These are phyloP conservation scores for Sporothrix dimorphospora DNA, from an alignment of 2,329 filamentous ascomycete species.

Conservation along the genomic window DNA sequence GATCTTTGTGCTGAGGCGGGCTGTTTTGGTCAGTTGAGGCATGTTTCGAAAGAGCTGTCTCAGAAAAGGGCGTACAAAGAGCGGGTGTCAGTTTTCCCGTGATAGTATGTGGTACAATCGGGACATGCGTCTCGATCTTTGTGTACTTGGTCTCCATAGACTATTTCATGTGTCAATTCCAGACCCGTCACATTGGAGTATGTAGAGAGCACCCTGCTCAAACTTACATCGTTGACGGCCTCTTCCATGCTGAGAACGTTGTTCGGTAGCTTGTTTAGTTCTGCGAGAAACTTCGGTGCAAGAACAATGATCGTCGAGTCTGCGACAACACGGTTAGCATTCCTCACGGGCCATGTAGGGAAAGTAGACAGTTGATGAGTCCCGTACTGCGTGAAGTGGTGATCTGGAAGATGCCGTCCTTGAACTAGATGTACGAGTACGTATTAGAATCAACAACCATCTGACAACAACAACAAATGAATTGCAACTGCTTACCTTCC, in stretches of 20 bases:
- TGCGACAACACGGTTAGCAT: conserved; percentile 25
- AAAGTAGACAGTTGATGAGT: too few species aligned
- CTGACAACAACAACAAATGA: too few species aligned
- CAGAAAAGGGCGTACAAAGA: conserved; percentile 35
- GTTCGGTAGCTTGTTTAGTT: conserved; percentile 42
- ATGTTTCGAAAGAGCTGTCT: neutral
- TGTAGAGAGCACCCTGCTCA: too few species aligned
- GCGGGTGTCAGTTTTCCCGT: conserved; percentile 42
- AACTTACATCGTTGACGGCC: conserved; percentile 37
- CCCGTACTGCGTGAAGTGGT: conserved; percentile 21
- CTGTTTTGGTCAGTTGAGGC: neutral
- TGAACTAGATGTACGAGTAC: conserved; percentile 10
- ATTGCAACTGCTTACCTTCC: neutral
- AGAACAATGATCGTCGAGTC: conserved; percentile 39
- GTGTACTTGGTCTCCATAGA: conserved; percentile 43
- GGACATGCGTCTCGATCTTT: conserved; percentile 36
- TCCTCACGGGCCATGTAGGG: too few species aligned
- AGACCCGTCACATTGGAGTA: too few species aligned
- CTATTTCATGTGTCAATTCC: too few species aligned
- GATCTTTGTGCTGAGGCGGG: conserved; percentile 43
- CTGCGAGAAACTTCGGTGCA: conserved; percentile 39
- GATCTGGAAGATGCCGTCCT: conserved; percentile 24
- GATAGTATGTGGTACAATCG: conserved; percentile 39
- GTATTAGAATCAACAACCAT: neutral
- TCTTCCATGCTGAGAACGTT: conserved; percentile 39